Evolutionary conservation across 2,329 filamentous ascomycete species (phyloP), one percentile per base, ranked within the genome.

Genomic region (Penicillium hesseltinei): DNA sequence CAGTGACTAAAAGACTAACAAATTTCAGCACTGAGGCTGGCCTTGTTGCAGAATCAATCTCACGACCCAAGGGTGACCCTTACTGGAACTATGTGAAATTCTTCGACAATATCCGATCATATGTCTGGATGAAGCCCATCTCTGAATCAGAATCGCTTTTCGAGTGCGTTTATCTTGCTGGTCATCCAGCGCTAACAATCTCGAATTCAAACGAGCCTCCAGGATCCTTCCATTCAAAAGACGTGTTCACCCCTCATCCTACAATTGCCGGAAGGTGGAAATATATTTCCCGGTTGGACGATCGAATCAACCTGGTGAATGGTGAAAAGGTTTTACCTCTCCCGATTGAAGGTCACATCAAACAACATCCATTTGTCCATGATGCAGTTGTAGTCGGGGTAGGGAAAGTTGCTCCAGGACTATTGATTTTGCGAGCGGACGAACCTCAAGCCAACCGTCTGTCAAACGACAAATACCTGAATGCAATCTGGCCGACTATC

Each of bases 41-140:
- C 4, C 70, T 77, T 5, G 70, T 77, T 2, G 75, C 75, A 13
- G 76, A 78, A 52, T 78, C 77, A 1, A 72, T 78, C 38, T 65
- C 70, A 5, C 73, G 76, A 10, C 71, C 73, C 3, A 66, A 66
- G 3, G 69, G 61, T 2, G 75, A 78, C 45, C 71, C 74, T 15
- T 67, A 71, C n/a, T 80, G 77, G 77, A 72, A 76, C 31, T 79
- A 78, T 57, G 57, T 80, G 47, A 66, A 69, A 15, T 74, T 75
- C 19, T 78, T 75, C 40, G 70, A 71, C 17, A 73, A 72, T 46
- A 63, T 78, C 11, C 62, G 58, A 5, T 59, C 69, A 2, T 74
- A 75, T 53, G 69, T 78, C 47, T 65, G 66, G 59, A 78, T 78
- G 69, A 73, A 73, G 45, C 72, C 73, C 0, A 49, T 73, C 5